Evolutionary conservation across 2,329 filamentous ascomycete genomes (phyloP), one percentile per base, ranked within the genome.

Genomic region (Drechslera avenae): DNA sequence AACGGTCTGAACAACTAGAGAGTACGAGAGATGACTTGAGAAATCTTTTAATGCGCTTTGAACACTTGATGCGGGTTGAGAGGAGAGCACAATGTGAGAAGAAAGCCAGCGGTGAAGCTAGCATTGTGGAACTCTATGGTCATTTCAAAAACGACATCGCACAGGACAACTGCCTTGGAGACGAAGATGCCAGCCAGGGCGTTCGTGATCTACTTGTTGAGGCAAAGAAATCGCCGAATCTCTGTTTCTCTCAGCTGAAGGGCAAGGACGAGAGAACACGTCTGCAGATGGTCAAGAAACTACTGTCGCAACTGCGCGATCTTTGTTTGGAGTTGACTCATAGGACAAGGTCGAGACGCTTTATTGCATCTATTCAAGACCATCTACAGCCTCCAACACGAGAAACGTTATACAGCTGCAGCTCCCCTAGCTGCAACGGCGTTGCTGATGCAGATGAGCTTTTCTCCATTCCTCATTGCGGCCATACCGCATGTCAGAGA

Each of bases 391-490:
- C 42, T 7, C 16, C 57, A 23, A 36, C 39, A n/a, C 9, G 34
- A 23, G 39, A 35, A 2, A 7, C 19, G 14, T 21, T 7, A 2
- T 35, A 44, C 13, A 26, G 12, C 3, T 71, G 69, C 43, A 58
- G 57, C 45, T 56, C 62, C 5, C 39, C 52, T 1, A 1, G 32
- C 4, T 72, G 68, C 50, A 18, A 32, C 2, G 48, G 52, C 3
- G 30, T 16, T 3, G 45, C 39, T 13, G 43, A 43, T 0, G 12
- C 56, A 2, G 35, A 41, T 3, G 31, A 59, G n/a, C 35, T 69
- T 0, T 60, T 52, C 21, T n/a, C 66, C 13, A 47, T 62, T 7
- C 54, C 60, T 1, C 54, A 62, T 10, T 72, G 68, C 30, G 69
- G 69, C 2, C 69, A 72, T 32, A 52, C 55, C 2, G 63, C 58